Conservation (phyloP, 2,329 filamentous ascomycete genomes). For the Aspergillus pseudoglaucus region DNA sequence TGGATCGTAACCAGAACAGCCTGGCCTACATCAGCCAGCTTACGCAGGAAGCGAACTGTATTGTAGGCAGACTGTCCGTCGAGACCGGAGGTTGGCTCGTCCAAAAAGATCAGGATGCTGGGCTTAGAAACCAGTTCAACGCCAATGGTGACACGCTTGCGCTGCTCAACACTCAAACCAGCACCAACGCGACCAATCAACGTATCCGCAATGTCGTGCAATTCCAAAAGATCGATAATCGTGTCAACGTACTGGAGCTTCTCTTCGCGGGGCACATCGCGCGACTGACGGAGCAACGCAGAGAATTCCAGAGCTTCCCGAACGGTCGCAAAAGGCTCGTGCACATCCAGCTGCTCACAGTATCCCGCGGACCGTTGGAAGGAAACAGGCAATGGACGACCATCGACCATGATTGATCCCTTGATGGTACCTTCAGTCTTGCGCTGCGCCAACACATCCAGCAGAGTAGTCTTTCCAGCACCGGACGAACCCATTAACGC, state of each 20-base stretch:
- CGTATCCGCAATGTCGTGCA: conserved; percentile 58
- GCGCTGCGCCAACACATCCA: conserved; percentile 68
- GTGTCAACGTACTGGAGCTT: conserved; percentile 60
- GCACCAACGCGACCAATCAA: conserved; percentile 44
- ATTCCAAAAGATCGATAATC: conserved; percentile 57
- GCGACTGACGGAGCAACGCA: conserved; percentile 54
- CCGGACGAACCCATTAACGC: conserved; percentile 73
- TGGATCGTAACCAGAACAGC: conserved; percentile 67
- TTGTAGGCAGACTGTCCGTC: conserved; percentile 62
- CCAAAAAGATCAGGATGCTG: conserved; percentile 60
- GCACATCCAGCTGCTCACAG: conserved; percentile 63
- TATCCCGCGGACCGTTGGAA: conserved; percentile 65
- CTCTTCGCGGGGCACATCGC: conserved; percentile 46
- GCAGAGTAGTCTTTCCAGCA: conserved; percentile 67
- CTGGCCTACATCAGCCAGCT: conserved; percentile 58
- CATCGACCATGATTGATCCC: conserved; percentile 63
- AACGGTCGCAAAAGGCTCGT: conserved; percentile 60
- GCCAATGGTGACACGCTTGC: conserved; percentile 64
- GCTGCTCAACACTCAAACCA: conserved; percentile 56
- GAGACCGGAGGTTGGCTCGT: conserved; percentile 64
- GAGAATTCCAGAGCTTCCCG: conserved; percentile 62
- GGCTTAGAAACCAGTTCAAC: conserved; percentile 66
- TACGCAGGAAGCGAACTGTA: conserved; percentile 60
- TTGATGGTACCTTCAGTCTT: conserved; percentile 57
- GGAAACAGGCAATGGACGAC: conserved; percentile 50